Conservation (phyloP, 1,284 basidiomycete species). For the Fistulina hepatica region DNA sequence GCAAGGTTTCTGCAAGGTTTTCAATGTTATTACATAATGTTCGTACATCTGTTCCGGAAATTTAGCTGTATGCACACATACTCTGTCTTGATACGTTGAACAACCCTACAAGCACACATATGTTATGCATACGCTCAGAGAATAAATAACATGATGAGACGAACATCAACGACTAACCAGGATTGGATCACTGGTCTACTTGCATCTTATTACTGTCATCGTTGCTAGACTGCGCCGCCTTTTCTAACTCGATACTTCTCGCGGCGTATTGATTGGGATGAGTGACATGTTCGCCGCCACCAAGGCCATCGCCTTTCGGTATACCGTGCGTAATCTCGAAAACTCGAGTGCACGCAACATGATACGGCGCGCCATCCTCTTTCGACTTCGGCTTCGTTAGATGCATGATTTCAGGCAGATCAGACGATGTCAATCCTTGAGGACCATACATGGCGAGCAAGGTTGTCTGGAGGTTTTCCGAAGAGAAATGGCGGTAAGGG, state of each 20-base stretch:
- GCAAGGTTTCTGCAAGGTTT: no score
- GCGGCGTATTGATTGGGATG: conserved; percentile 89
- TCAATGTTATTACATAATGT: no score
- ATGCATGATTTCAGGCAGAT: conserved; percentile 81
- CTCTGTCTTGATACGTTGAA: no score
- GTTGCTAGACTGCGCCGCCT: no score
- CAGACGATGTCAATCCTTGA: conserved; percentile 47
- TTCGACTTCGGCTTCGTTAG: conserved; percentile 50
- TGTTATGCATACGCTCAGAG: no score
- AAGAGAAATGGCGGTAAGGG: conserved; percentile 87
- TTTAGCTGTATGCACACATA: no score
- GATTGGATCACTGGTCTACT: no score
- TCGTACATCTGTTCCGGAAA: no score
- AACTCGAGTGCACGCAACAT: conserved; percentile 94
- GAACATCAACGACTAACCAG: no score
- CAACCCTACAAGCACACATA: no score
- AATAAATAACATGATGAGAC: no score
- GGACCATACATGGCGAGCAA: conserved; percentile 67
- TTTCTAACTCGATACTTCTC: conserved; percentile 56
- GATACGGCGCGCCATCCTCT: conserved; percentile 78
- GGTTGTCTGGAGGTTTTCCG: conserved; percentile 75
- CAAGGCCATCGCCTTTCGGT: conserved; percentile 84
- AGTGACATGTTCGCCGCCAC: conserved; percentile 79
- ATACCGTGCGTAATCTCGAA: conserved; percentile 95
- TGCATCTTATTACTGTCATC: no score